A percentile compares a stretch with the other conserved stretches of the same genome.
These are phyloP conservation scores for bread wheat (Triticum aestivum) DNA, from an alignment of 176 grass and related monocot species.

Conservation along the genomic window IWGSC_CS_RefSeq_v2.1 NC_057812.1:82073170-82073669, in stretches of 20 bases:
- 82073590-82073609: too few relatives aligned
- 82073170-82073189: constrained; percentile 57
- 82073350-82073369: constrained; percentile 80
- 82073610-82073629: too few relatives aligned
- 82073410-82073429: constrained; percentile 70
- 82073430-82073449: constrained; percentile 72
- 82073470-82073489: constrained; percentile 1
- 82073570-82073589: neutral
- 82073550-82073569: neutral
- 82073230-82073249: constrained; percentile 97
- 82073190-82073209: constrained; percentile 67
- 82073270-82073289: constrained; percentile 96
- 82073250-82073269: constrained; percentile 88
- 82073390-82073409: constrained; percentile 66
- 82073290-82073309: constrained; percentile 88
- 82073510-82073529: neutral
- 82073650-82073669: too few relatives aligned
- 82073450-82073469: constrained; percentile 72
- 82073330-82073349: constrained; percentile 89
- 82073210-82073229: constrained; percentile 88
- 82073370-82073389: constrained; percentile 65
- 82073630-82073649: too few relatives aligned
- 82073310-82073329: constrained; percentile 98
- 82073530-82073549: neutral
- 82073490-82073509: neutral